Percentiles rank a stretch among this genome's conserved stretches.
Conservation (phyloP, 106 monocot genomes). For the Phalaenopsis equestris region DNA sequence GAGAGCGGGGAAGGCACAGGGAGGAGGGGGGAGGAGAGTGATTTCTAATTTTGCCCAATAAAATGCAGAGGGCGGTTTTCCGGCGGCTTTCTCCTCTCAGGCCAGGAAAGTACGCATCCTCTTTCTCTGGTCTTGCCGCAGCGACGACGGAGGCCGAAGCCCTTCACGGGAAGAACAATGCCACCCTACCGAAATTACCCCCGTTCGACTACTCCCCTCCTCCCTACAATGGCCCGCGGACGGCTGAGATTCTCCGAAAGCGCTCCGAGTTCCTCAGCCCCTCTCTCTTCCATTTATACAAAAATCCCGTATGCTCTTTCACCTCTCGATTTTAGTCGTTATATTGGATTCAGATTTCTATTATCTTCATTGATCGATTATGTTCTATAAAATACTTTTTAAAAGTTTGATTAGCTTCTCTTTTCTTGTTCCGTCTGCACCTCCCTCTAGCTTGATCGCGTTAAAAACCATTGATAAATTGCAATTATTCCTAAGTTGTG, state of each 20-base stretch:
- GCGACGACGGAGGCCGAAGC: not conserved
- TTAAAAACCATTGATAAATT: not conserved
- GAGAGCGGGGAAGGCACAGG: too few relatives aligned
- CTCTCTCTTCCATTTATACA: constrained; percentile 68
- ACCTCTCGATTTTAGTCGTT: not conserved
- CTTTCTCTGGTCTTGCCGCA: not conserved
- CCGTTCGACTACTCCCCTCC: constrained; percentile 65
- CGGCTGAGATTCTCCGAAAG: constrained; percentile 60
- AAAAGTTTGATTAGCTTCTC: not conserved
- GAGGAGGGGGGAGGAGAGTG: not conserved
- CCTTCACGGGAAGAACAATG: not conserved
- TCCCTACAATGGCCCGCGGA: constrained; percentile 62
- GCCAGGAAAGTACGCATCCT: not conserved
- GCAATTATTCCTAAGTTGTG: not conserved
- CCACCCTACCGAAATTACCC: constrained; percentile 48
- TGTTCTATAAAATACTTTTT: not conserved
- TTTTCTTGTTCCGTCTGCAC: not conserved
- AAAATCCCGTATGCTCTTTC: constrained; percentile 49
- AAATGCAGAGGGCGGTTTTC: constrained; percentile 2
- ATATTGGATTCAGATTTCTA: not conserved
- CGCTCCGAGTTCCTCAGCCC: constrained; percentile 78
- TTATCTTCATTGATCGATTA: not conserved
- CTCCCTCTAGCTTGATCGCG: not conserved
- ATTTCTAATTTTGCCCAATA: not conserved
- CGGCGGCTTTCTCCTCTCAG: not conserved